Evolutionary conservation across 2,329 filamentous ascomycete genomes (phyloP), one percentile per base, ranked within the genome.

Genomic region (Apiospora kogelbergensis): DNA sequence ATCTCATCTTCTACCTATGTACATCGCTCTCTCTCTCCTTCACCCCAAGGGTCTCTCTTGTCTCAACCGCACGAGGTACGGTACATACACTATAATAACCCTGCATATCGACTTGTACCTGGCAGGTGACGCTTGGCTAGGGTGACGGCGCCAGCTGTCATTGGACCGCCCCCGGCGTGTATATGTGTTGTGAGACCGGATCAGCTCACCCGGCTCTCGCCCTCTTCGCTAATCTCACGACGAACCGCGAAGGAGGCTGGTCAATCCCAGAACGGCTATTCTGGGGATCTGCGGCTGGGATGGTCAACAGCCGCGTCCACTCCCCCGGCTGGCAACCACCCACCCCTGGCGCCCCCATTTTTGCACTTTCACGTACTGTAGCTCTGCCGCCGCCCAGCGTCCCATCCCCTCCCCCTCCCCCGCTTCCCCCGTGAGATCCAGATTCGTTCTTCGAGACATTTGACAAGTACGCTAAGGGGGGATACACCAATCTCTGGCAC

Each of bases 41-140:
- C 48, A 11, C 48, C 48, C 7, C 17, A 48, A 13, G 11, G 53
- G 17, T 20, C 30, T 37, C 33, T 60, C 40, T 42, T 42, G 53
- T 60, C 53, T 60, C 53, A 30, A 37, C 53, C 17, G 30, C 20
- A 20, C 6, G 30, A 60, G 30, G 53, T 60, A 57, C 26, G 26
- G 48, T 57, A 60, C 53, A 60, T 37, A n/a, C 30, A n/a, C 26
- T 37, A 60, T 13, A 37, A 33, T 33, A 3, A 3, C 53, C 9
- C 53, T 60, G 53, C 53, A 60, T 30, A 60, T 60, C 53, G 37
- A 37, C 40, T n/a, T 37, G 53, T 60, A 60, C 53, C 53, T 60
- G 53, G 53, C 53, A 60, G 53, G 17, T 60, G 48, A 60, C 26
- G 48, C 48, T 60, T 60, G 26, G 15, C 26, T 17, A n/a, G 48